Percentiles rank a stretch among this genome's conserved stretches.
Evolutionary conservation across 2,329 filamentous ascomycete genomes (phyloP).

Genomic region (Sarocladium strictum): DNA sequence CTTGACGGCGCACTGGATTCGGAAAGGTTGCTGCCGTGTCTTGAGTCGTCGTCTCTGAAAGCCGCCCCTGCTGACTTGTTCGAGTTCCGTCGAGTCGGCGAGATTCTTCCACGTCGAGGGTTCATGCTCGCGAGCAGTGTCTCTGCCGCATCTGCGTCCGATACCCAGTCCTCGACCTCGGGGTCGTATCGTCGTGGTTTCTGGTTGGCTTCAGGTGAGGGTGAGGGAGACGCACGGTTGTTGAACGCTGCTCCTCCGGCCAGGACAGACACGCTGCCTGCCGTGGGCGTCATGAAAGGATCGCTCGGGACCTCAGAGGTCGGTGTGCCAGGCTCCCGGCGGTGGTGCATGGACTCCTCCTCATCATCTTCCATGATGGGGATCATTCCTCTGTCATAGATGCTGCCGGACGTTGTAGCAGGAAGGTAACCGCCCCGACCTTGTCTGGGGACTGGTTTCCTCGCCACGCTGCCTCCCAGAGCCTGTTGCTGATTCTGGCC

Average conservation of each 20-base stretch:
- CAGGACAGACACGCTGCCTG: slow-evolving; percentile 14
- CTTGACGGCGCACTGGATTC: slow-evolving; percentile 34
- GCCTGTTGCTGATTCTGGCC: slow-evolving; percentile 1
- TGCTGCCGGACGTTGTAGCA: slow-evolving; percentile 20
- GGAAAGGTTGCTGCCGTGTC: slow-evolving; percentile 51
- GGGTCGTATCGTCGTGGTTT: slow-evolving; percentile 31
- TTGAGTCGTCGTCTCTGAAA: slow-evolving; percentile 39
- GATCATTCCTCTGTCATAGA: slow-evolving; percentile 33
- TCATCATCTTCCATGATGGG: slow-evolving; percentile 56
- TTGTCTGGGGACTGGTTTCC: slow-evolving; percentile 27
- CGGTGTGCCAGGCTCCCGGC: slow-evolving; percentile 23
- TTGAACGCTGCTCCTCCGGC: background rate
- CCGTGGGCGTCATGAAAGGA: slow-evolving; percentile 43
- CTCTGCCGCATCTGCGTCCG: slow-evolving; percentile 49
- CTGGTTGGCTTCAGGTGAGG: slow-evolving; percentile 26
- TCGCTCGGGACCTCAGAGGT: slow-evolving; percentile 35
- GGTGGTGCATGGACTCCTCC: slow-evolving; percentile 32
- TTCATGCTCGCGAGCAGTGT: slow-evolving; percentile 42
- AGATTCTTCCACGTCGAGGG: slow-evolving; percentile 26
- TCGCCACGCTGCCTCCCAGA: slow-evolving; percentile 14
- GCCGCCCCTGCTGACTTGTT: slow-evolving; percentile 26
- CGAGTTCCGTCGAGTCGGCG: slow-evolving; percentile 33
- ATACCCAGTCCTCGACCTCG: slow-evolving; percentile 54
- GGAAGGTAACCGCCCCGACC: slow-evolving; percentile 26
- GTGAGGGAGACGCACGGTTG: background rate